Conservation (phyloP, 768 basidiomycete species). For the Amanita inopinata region DNA sequence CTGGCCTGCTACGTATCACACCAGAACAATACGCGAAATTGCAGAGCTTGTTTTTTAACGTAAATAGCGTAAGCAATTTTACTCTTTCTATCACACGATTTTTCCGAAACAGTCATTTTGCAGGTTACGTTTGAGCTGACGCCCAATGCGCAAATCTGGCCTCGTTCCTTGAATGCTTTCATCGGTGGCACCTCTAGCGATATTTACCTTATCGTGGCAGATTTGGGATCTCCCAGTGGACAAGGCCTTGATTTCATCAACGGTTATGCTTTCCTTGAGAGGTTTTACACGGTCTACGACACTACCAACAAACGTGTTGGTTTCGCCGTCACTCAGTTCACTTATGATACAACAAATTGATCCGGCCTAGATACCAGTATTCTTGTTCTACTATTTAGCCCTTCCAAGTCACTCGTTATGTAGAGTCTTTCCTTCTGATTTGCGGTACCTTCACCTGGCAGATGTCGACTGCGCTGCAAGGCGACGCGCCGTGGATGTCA, state of each 20-base stretch:
- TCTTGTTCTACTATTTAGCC: no score
- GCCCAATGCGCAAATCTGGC: conserved; percentile 30
- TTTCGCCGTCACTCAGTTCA: conserved; percentile 27
- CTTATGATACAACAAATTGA: no score
- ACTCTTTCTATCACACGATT: background rate
- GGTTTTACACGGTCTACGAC: conserved; percentile 43
- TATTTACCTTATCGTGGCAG: conserved; percentile 26
- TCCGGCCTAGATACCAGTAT: no score
- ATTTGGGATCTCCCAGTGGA: conserved; percentile 30
- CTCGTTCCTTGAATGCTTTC: conserved; percentile 22
- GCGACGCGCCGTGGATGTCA: no score
- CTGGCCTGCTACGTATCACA: conserved; percentile 30
- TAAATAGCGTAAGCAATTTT: background rate
- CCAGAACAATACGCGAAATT: conserved; percentile 26
- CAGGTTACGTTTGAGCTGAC: conserved; percentile 29
- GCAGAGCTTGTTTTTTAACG: conserved; percentile 13
- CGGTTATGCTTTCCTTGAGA: conserved; percentile 43
- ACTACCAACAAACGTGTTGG: conserved; percentile 31
- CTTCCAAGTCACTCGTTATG: no score
- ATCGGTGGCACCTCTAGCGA: conserved; percentile 23
- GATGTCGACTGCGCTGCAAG: no score
- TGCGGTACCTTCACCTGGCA: no score
- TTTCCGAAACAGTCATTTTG: background rate
- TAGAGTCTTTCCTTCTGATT: no score
- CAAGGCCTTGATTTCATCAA: conserved; percentile 47